phyloP scores from a whole-genome alignment of 352 stramenopile genomes.

The Saprolegnia parasitica region DNA sequence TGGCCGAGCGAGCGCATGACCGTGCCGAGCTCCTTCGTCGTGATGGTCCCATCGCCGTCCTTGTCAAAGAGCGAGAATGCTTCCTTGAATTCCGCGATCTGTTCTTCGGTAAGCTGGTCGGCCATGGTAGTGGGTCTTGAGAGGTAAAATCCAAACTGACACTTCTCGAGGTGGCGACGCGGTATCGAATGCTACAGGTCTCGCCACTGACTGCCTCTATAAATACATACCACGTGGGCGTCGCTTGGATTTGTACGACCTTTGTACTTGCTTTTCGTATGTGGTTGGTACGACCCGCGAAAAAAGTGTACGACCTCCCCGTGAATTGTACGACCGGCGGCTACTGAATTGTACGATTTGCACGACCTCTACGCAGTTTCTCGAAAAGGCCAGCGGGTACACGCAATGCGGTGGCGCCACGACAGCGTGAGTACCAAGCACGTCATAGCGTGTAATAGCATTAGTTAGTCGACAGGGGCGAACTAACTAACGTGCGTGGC shows the following conservation, averaged over 20 bases:
- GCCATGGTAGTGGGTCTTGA: constrained; percentile 53
- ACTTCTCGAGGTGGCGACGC: background rate
- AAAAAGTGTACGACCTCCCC: constrained; percentile 30
- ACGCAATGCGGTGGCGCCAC: background rate
- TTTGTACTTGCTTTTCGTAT: constrained; percentile 38
- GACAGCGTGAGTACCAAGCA: no score
- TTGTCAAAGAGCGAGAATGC: constrained; percentile 99
- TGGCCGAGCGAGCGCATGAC: constrained; percentile 98
- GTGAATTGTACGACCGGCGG: constrained; percentile 1
- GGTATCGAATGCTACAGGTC: background rate
- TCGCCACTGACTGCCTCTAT: background rate
- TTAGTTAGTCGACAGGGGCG: no score
- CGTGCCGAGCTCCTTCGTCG: constrained; percentile 98
- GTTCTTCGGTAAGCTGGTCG: constrained; percentile 89
- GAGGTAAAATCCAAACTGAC: constrained; percentile 56
- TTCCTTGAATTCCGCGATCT: constrained; percentile 99
- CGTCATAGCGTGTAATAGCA: no score
- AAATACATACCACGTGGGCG: background rate
- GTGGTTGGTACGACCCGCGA: constrained; percentile 34
- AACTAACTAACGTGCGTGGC: no score
- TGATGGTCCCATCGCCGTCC: constrained; percentile 98
- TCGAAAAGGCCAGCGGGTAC: background rate
- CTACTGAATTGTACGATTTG: constrained; percentile 14
- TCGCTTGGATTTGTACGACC: constrained; percentile 12
- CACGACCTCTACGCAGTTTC: constrained; percentile 6